Conservation (phyloP, 2,329 filamentous ascomycete genomes). For the Plectosphaerella plurivora region DNA sequence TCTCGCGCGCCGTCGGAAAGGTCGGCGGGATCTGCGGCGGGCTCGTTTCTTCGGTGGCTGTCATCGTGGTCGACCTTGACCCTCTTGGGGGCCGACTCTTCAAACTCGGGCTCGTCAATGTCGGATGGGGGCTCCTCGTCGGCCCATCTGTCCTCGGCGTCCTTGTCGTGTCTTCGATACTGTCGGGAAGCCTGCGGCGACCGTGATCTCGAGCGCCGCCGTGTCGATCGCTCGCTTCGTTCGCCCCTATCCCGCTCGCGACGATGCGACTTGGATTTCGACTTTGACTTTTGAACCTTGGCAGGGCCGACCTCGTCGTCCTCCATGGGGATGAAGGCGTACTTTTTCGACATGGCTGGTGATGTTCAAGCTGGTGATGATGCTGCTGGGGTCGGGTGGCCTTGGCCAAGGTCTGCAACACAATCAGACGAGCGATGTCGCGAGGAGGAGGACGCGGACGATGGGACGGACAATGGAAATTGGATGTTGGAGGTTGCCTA, state of each 20-base stretch:
- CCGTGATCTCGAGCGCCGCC: constrained; percentile 14
- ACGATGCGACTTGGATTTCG: constrained; percentile 23
- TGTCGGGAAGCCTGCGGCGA: constrained; percentile 33
- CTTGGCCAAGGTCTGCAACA: no score
- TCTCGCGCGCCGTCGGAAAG: constrained; percentile 56
- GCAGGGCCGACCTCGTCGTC: constrained; percentile 55
- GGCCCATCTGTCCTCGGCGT: constrained; percentile 68
- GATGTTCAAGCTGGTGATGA: no score
- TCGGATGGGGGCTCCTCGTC: constrained; percentile 62
- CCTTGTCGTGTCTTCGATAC: constrained; percentile 35
- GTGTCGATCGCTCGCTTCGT: constrained; percentile 16
- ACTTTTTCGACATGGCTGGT: constrained; percentile 41
- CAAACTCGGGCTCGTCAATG: constrained; percentile 52
- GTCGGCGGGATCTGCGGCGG: constrained; percentile 24
- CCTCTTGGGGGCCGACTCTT: constrained; percentile 67
- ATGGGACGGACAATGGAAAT: no score
- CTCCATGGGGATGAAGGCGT: constrained; percentile 65
- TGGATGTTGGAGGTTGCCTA: no score
- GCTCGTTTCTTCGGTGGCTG: constrained; percentile 12
- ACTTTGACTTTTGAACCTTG: constrained; percentile 44
- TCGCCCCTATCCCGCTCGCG: constrained; percentile 22
- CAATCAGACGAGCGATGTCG: no score
- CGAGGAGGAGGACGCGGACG: no score
- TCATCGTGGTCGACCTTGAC: constrained; percentile 60
- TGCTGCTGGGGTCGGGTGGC: no score